phyloP scores from a whole-genome alignment of 2,329 filamentous ascomycete genomes.

The Alternaria hordeiaustralica region DNA sequence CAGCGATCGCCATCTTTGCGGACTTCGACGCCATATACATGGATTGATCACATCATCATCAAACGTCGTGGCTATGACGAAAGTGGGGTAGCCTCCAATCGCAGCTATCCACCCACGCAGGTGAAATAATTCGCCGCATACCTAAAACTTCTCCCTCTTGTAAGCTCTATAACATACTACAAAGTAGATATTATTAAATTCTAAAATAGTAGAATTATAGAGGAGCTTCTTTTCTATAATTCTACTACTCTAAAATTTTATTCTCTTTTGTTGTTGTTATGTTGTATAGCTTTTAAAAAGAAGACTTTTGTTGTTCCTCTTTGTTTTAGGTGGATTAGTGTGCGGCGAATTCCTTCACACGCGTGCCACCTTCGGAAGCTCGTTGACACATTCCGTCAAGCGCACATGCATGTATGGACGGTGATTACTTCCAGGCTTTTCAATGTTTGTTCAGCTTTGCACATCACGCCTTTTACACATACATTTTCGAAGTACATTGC shows the following conservation, averaged over 20 bases:
- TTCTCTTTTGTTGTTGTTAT: no score
- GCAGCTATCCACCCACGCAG: conserved; percentile 14
- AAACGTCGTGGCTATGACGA: conserved; percentile 17
- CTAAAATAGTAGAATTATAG: no score
- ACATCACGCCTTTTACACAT: neutral
- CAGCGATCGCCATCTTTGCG: neutral
- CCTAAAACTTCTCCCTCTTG: no score
- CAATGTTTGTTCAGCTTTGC: neutral
- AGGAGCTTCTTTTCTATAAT: no score
- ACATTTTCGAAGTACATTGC: neutral
- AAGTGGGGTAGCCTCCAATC: conserved; percentile 20
- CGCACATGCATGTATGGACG: neutral
- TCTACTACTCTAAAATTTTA: no score
- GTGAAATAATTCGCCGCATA: no score
- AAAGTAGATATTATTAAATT: no score
- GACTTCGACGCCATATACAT: neutral
- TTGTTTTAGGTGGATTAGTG: no score
- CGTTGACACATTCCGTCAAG: neutral
- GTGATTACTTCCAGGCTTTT: neutral
- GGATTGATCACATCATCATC: conserved; percentile 16
- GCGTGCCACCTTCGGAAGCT: conserved; percentile 5
- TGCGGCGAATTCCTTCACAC: no score
- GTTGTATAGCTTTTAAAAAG: no score
- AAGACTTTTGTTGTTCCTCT: no score
- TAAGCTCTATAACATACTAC: no score